These are phyloP conservation scores for Mayamaea pseudoterrestris DNA, from an alignment of 108 stramenopile species.

Conservation along the genomic window DNA sequence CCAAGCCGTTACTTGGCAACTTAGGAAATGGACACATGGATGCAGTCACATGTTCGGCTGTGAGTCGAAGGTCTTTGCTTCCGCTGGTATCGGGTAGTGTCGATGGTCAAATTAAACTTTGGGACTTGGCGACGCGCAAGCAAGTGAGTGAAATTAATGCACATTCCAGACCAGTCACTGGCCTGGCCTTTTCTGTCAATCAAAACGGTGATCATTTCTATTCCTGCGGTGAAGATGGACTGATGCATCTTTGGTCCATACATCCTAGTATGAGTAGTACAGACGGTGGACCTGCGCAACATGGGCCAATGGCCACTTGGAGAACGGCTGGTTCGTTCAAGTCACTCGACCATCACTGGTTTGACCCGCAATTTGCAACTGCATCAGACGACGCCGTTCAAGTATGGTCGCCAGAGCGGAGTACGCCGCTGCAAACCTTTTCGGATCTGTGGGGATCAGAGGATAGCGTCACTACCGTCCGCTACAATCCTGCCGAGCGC, in stretches of 20 bases:
- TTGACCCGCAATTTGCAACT: conserved; percentile 65
- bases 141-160: conserved; percentile 68
- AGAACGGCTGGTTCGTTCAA: conserved; percentile 58
- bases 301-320: conserved; percentile 34
- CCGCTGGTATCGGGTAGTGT: conserved; percentile 86
- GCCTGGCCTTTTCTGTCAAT: conserved; percentile 52
- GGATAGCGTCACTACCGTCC: conserved; percentile 79
- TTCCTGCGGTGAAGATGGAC: conserved; percentile 86
- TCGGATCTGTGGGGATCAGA: conserved; percentile 86
- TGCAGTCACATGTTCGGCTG: conserved; percentile 73
- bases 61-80: conserved; percentile 58
- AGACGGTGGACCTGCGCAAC: conserved; percentile 16
- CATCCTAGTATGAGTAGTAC: conserved; percentile 9
- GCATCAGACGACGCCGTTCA: conserved; percentile 84
- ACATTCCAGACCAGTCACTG: conserved; percentile 56
- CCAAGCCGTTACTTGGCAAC: conserved; percentile 84
- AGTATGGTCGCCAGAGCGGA: conserved; percentile 83
- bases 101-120: conserved; percentile 88
- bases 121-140: conserved; percentile 82
- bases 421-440: conserved; percentile 69
- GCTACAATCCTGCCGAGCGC: conserved; percentile 94
- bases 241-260: conserved; percentile 60
- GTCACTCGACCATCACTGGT: conserved; percentile 93
- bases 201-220: conserved; percentile 77
- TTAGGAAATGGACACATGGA: conserved; percentile 89